Evolutionary conservation across 2,329 filamentous ascomycete genomes (phyloP), one percentile per base, ranked within the genome.

Genomic region (Cladosporium colombiae): DNA sequence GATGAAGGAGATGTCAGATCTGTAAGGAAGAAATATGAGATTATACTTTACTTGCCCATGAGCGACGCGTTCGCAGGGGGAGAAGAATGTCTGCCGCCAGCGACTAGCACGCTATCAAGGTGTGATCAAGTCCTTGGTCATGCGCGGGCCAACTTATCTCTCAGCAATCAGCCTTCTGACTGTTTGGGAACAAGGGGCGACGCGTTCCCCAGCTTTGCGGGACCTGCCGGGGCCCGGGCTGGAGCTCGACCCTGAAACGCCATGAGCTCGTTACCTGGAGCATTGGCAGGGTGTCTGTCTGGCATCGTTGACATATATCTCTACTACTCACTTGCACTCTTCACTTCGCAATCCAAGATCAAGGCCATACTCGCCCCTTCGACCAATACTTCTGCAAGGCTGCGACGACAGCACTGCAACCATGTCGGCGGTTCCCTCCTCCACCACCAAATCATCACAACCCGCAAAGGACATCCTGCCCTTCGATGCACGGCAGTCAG

Each of bases 401-500:
- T 21, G 40, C 40, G n/a, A 21, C n/a, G n/a, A 46, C 10, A 11
- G 5, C n/a, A 8, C 23, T 11, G 25, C 25, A 8, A 70, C 29
- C 56, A 76, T 76, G 74, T 69, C 74, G 7, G 69, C 74, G 35
- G 65, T 75, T 7, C 73, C 74, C 18, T 69, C 71, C 23, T 58
- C 66, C 31, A 66, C 70, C 52, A 72, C 74, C 49, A 67, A 69
- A 35, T 75, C 73, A 2, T 66, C 66, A 3, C 46, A 68, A 35
- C 74, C 68, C 6, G 70, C 74, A 2, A 70, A 68, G 58, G 63
- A 67, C 1, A 69, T 70, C 46, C 68, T 91, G 69, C 81, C 88
- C 71, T 99, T 99, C 85, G 91, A 93, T 76, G 89, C 87, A 62
- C 93, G 94, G 77, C 95, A 99, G 79, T 92, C 94, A 37, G 83